Percentiles rank a stretch among this genome's conserved stretches.
These are phyloP conservation scores for Murraya koenigii DNA, from an alignment of 345 rosid genomes.

Conservation along the genomic window DNA sequence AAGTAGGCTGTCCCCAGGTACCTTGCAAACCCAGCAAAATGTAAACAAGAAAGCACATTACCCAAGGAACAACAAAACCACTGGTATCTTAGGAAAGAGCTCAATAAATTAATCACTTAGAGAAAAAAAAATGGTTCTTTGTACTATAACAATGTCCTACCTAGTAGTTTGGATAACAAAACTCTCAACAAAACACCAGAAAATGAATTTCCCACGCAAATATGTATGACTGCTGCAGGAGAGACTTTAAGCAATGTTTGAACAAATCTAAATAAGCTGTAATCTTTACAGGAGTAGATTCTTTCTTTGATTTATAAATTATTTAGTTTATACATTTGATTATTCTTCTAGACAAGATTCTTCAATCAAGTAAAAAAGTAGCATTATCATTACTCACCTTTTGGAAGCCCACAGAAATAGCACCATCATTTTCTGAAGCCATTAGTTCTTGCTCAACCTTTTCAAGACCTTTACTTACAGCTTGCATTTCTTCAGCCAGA, in stretches of 20 bases:
- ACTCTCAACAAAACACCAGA: neutral
- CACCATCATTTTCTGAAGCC: slow-evolving; percentile 86
- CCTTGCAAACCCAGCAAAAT: no score
- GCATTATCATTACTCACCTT: slow-evolving; percentile 49
- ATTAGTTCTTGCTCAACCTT: slow-evolving; percentile 87
- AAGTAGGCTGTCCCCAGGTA: neutral
- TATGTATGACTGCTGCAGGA: neutral
- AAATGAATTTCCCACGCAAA: neutral
- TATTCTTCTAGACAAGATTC: neutral
- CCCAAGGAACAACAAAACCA: neutral
- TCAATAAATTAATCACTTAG: neutral
- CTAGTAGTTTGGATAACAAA: neutral
- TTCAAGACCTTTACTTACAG: slow-evolving; percentile 92
- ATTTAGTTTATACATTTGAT: neutral
- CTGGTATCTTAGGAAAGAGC: neutral
- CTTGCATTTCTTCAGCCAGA: slow-evolving; percentile 99
- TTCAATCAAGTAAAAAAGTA: slow-evolving; percentile 2
- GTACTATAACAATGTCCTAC: neutral
- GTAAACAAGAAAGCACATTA: neutral
- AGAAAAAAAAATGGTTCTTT: neutral
- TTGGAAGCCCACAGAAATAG: slow-evolving; percentile 75
- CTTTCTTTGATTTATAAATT: neutral
- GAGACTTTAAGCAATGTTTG: neutral
- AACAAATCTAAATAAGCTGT: neutral
- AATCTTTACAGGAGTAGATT: neutral